These are phyloP conservation scores for Puccinia novopanici DNA, from an alignment of 1,284 basidiomycete genomes.

Conservation along the genomic window DNA sequence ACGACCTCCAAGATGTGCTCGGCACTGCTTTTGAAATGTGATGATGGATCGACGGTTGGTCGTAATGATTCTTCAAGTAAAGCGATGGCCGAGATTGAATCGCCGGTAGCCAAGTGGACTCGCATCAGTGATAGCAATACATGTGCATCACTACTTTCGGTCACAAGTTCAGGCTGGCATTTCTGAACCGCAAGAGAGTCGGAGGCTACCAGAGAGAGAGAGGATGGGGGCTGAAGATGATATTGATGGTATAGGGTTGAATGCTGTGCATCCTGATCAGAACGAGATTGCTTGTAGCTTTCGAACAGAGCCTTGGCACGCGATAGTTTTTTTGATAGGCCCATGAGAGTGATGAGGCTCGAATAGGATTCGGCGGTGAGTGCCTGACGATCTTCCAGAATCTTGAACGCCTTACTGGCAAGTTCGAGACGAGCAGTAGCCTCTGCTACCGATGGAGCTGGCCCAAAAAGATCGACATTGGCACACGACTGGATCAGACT, in stretches of 20 bases:
- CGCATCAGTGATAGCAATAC: constrained; percentile 36
- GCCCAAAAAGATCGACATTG: constrained; percentile 12
- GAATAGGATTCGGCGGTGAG: constrained; percentile 35
- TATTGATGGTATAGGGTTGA: constrained; percentile 10
- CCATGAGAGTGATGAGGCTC: constrained; percentile 20
- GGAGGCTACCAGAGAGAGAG: not conserved
- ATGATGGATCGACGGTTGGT: constrained; percentile 2
- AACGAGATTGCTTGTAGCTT: constrained; percentile 33
- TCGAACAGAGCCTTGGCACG: constrained; percentile 37
- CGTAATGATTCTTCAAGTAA: constrained; percentile 33
- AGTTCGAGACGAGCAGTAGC: constrained; percentile 24
- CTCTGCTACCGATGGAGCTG: not conserved
- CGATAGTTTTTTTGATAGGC: constrained; percentile 16
- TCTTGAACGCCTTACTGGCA: constrained; percentile 35
- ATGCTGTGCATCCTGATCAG: not conserved
- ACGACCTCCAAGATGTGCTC: constrained; percentile 46
- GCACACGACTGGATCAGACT: constrained; percentile 32
- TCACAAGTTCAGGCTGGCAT: constrained; percentile 17
- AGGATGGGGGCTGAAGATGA: constrained; percentile 6
- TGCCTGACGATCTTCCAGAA: constrained; percentile 27
- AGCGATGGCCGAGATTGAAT: constrained; percentile 39
- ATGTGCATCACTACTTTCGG: constrained; percentile 28
- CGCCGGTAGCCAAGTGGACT: constrained; percentile 35
- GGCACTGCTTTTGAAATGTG: constrained; percentile 7
- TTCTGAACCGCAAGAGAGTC: not conserved